Percentiles rank a stretch among this genome's conserved stretches.
These are phyloP conservation scores for Lepidium africanum DNA, from an alignment of 345 rosid genomes.

Conservation along the genomic window DNA sequence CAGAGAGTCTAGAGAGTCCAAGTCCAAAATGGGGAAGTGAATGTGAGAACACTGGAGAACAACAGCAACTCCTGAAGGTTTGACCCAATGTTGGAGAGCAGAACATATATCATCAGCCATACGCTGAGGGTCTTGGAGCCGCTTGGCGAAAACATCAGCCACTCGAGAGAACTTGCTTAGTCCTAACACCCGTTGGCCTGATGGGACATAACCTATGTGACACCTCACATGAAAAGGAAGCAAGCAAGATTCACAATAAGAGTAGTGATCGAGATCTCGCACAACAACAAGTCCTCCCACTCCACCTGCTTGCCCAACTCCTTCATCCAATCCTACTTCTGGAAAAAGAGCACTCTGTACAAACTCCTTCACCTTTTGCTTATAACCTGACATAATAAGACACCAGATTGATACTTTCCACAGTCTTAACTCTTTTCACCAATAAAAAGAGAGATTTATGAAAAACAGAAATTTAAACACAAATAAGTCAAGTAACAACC, in stretches of 20 bases:
- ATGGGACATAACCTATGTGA: constrained; percentile 86
- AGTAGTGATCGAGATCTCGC: constrained; percentile 78
- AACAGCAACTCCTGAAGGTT: constrained; percentile 85
- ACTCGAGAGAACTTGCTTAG: constrained; percentile 92
- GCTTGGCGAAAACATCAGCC: constrained; percentile 74
- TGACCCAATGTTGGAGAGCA: constrained; percentile 68
- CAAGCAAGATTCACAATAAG: constrained; percentile 88
- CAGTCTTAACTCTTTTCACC: not conserved
- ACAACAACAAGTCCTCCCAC: constrained; percentile 87
- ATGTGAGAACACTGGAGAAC: constrained; percentile 78
- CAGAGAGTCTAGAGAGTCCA: constrained; percentile 25
- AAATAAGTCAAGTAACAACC: not conserved
- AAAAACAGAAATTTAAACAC: not conserved
- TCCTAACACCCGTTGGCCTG: constrained; percentile 70
- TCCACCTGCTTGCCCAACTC: constrained; percentile 79
- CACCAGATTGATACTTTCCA: not conserved
- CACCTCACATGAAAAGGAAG: constrained; percentile 85
- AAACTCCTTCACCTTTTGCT: constrained; percentile 56
- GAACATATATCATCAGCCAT: constrained; percentile 69
- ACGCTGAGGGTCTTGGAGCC: constrained; percentile 84
- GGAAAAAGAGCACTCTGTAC: constrained; percentile 90
- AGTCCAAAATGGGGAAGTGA: constrained; percentile 55
- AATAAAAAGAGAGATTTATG: not conserved
- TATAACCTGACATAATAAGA: constrained; percentile 51
- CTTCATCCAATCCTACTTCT: constrained; percentile 68